Evolutionary conservation across 2,329 filamentous ascomycete genomes (phyloP), one percentile per base, ranked within the genome.

Genomic region (Paraphoma chrysanthemicola): DNA sequence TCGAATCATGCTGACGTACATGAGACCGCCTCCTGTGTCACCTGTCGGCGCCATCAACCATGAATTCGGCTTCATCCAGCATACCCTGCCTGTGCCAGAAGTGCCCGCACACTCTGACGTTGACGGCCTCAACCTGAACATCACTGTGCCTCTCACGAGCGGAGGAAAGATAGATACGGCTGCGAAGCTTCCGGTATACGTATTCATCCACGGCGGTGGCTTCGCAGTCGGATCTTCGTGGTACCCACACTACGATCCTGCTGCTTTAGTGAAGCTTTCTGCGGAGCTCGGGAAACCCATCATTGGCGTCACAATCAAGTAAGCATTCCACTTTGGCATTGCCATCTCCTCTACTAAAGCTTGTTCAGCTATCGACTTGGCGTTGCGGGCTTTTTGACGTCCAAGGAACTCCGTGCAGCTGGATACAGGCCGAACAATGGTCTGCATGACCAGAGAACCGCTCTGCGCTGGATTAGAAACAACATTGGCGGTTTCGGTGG

Each of bases 201-300:
- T 83, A 1, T 84, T 83, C 59, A 77, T 86, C 4, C 83, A 86
- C 56, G 84, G 84, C 0, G 83, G 84, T 10, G 83, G 80, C 0
- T 81, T 83, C 47, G 69, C 72, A 2, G 75, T 81, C 2, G 84
- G 83, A 2, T 81, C 81, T 3, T 82, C 79, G 42, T 83, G 78
- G 43, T 86, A 82, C 76, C 83, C 83, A 0, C 81, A 85, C 38
- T 84, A 82, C 59, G 80, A 85, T 57, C 69, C 80, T 17, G 70
- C 70, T 5, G 68, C 77, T 1, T 57, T 86, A 5, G 81, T 84
- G 4, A 77, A 77, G 57, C 61, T 82, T 5, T 81, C 81, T 0
- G 67, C 70, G 0, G 76, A 79, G 12, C 75, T 76, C 16, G 78
- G 75, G 0, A 73, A 78, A 29, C 83, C 83, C 0, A 74, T 84